These are phyloP conservation scores for Casuarina glauca DNA, from an alignment of 306 rosid genomes.

Conservation along the genomic window DNA sequence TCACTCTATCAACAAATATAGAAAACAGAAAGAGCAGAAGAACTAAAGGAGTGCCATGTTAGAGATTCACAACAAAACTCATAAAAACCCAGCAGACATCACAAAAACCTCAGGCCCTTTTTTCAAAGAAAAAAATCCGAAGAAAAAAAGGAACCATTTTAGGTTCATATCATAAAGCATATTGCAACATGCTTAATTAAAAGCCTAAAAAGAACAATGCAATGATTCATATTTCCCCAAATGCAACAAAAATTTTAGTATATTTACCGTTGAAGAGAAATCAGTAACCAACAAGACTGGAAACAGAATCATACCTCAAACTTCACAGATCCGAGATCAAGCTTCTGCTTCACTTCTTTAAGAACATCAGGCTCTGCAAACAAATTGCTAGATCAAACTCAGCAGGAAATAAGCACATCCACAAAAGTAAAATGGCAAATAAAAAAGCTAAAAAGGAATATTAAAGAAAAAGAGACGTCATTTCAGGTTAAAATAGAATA, in stretches of 20 bases:
- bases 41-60: not conserved
- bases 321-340: slow-evolving; percentile 92
- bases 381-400: slow-evolving; percentile 21
- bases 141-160: not conserved
- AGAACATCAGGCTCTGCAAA: slow-evolving; percentile 91
- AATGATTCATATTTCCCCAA: not conserved
- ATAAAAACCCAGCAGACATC: not conserved
- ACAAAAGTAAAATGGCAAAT: not conserved
- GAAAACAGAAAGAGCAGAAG: not conserved
- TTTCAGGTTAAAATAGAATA: not conserved
- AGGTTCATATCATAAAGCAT: not conserved
- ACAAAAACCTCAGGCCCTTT: not conserved
- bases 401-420: not conserved
- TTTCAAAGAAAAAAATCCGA: not conserved
- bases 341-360: slow-evolving; percentile 93
- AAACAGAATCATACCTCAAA: slow-evolving; percentile 67
- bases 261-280: not conserved
- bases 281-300: not conserved
- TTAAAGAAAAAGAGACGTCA: not conserved
- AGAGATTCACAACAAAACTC: not conserved
- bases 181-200: not conserved
- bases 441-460: not conserved
- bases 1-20: not conserved
- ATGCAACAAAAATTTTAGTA: not conserved
- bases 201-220: not conserved